Percentiles rank a stretch among this genome's conserved stretches.
These are phyloP conservation scores for Oryza meridionalis DNA, from an alignment of 176 grass and related monocot species.

Conservation along the genomic window DNA sequence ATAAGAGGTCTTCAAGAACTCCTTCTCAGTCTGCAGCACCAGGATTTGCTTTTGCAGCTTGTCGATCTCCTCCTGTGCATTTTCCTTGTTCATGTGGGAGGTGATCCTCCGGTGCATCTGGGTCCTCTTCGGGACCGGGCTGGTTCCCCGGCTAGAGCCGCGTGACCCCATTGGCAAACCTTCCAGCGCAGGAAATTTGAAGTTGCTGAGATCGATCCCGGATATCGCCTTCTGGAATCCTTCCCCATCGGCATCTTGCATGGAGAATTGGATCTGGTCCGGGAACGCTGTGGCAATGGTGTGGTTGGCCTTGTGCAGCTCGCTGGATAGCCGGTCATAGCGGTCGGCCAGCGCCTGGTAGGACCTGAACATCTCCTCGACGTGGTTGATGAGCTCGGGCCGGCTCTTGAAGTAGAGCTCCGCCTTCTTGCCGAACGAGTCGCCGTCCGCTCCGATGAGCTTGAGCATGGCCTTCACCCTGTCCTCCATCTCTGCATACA, in stretches of 20 bases:
- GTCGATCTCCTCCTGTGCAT: conserved; percentile 73
- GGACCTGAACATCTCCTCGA: conserved; percentile 78
- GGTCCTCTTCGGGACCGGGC: conserved; percentile 40
- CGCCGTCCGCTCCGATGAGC: conserved; percentile 84
- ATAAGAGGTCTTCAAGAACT: conserved; percentile 82
- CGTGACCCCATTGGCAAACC: conserved; percentile 45
- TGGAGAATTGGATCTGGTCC: conserved; percentile 72
- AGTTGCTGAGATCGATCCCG: conserved; percentile 56
- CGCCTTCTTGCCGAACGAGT: conserved; percentile 84
- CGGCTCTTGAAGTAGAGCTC: conserved; percentile 90
- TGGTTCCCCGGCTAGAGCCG: conserved; percentile 31
- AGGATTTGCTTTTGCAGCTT: conserved; percentile 83
- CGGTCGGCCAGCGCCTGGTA: conserved; percentile 78
- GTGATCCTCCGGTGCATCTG: conserved; percentile 49
- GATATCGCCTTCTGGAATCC: conserved; percentile 49
- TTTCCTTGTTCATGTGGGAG: conserved; percentile 74
- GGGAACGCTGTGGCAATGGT: conserved; percentile 84
- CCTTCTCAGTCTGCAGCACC: conserved; percentile 74
- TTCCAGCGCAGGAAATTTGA: conserved; percentile 52
- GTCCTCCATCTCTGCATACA: conserved; percentile 83
- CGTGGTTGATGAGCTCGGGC: conserved; percentile 80
- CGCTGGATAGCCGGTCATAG: conserved; percentile 66
- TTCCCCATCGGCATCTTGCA: conserved; percentile 64
- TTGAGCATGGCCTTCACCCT: conserved; percentile 78
- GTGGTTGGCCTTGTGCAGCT: conserved; percentile 97